Evolutionary conservation across 306 rosid species (phyloP).

Genomic region (Trichosanthes cucumerina): DNA sequence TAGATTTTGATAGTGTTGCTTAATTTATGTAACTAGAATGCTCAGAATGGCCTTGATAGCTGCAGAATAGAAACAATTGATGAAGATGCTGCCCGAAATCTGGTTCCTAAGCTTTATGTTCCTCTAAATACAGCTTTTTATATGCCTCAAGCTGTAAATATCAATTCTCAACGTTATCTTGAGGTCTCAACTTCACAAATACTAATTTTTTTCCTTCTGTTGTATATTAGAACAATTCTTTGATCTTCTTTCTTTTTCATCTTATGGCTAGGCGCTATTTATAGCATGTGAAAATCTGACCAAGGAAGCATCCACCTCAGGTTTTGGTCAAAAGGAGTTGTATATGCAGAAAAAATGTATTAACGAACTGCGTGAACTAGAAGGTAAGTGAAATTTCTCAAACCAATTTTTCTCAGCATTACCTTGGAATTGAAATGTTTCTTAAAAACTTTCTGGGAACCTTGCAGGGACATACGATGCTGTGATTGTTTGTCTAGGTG

Average conservation of each 20-base stretch:
- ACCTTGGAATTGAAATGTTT: neutral
- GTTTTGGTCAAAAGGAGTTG: conserved; percentile 40
- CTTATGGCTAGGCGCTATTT: conserved; percentile 55
- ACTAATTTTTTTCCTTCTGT: neutral
- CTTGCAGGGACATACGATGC: conserved; percentile 70
- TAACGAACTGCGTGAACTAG: conserved; percentile 47
- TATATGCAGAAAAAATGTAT: conserved; percentile 42
- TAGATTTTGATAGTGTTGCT: conserved; percentile 9
- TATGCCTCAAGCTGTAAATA: conserved; percentile 83
- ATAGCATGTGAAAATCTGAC: conserved; percentile 54
- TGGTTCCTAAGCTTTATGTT: conserved; percentile 40
- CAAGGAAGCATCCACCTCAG: conserved; percentile 29
- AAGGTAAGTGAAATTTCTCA: conserved; percentile 38
- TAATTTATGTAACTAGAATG: conserved; percentile 46
- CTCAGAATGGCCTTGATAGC: conserved; percentile 55
- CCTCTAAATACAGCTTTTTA: conserved; percentile 59
- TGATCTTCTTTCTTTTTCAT: conserved; percentile 7
- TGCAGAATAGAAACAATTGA: conserved; percentile 65
- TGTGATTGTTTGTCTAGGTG: conserved; percentile 74
- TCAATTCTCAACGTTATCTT: conserved; percentile 58
- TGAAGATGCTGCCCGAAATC: conserved; percentile 38
- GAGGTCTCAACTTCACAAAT: conserved; percentile 35
- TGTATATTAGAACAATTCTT: neutral
- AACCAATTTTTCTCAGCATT: neutral
- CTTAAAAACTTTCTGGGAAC: neutral